Evolutionary conservation across 2,329 filamentous ascomycete species (phyloP).

Genomic region (Trichocomaceae sp.): DNA sequence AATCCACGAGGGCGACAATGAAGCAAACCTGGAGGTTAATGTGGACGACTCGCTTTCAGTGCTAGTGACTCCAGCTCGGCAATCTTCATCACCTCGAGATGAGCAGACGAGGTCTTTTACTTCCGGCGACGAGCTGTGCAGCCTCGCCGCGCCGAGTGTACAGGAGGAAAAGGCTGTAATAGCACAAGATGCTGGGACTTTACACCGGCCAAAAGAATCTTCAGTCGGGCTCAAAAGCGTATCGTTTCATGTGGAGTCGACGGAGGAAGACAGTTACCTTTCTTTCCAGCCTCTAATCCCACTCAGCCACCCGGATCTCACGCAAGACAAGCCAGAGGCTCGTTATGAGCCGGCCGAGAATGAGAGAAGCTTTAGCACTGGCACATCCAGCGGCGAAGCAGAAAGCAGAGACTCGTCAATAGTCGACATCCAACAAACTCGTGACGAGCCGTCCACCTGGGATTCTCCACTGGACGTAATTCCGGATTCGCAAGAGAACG

Average conservation of each 20-base stretch:
- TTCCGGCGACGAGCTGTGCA: slow-evolving; percentile 14
- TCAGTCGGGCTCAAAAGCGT: not conserved
- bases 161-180: not conserved
- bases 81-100: not conserved
- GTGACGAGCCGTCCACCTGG: slow-evolving; percentile 20
- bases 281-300: slow-evolving; percentile 7
- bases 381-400: not conserved
- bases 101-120: slow-evolving; percentile 1
- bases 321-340: not conserved
- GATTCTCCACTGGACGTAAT: slow-evolving; percentile 34
- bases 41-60: slow-evolving; percentile 2
- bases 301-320: not conserved
- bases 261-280: slow-evolving; percentile 8
- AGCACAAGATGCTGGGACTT: not conserved
- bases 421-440: not conserved
- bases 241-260: not conserved
- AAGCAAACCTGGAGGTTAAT: not conserved
- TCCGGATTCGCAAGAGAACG: slow-evolving; percentile 31
- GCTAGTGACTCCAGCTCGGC: not conserved
- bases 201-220: not conserved
- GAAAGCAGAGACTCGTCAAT: not conserved
- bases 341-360: not conserved
- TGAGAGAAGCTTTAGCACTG: not conserved
- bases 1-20: not conserved
- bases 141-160: not conserved